These are phyloP conservation scores for Zygosaccharomyces sapae DNA, from an alignment of 1,139 yeast species.

Conservation along the genomic window DNA sequence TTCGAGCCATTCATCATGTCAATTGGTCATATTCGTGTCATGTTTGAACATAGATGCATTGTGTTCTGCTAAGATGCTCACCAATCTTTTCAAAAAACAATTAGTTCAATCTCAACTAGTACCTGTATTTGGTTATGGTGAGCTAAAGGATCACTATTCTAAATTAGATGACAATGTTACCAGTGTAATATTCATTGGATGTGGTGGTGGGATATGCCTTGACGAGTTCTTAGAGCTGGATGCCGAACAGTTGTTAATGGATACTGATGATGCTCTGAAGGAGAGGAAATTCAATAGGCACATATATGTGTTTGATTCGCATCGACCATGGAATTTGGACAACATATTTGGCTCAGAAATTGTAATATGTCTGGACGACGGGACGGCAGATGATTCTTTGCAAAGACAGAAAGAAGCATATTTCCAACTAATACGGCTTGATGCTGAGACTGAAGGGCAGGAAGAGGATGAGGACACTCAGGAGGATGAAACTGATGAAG, in stretches of 20 bases:
- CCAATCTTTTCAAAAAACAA: slow-evolving; percentile 69
- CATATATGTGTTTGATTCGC: slow-evolving; percentile 83
- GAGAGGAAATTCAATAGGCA: slow-evolving; percentile 41
- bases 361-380: slow-evolving; percentile 85
- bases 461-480: slow-evolving; percentile 34
- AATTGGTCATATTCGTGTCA: slow-evolving; percentile 81
- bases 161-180: slow-evolving; percentile 71
- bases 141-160: slow-evolving; percentile 58
- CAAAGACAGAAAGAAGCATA: slow-evolving; percentile 54
- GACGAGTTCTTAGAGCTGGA: slow-evolving; percentile 72
- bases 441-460: slow-evolving; percentile 40
- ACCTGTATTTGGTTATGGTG: slow-evolving; percentile 93
- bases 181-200: slow-evolving; percentile 78
- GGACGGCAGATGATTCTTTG: slow-evolving; percentile 57
- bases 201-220: slow-evolving; percentile 92
- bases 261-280: slow-evolving; percentile 22
- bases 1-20: slow-evolving; percentile 84
- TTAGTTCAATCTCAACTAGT: slow-evolving; percentile 82
- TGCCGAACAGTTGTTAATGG: slow-evolving; percentile 42
- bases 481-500: slow-evolving; percentile 23
- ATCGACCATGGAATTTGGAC: slow-evolving; percentile 94
- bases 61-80: slow-evolving; percentile 78
- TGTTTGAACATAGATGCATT: slow-evolving; percentile 89
- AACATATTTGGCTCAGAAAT: slow-evolving; percentile 82
- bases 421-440: slow-evolving; percentile 43